phyloP scores from a whole-genome alignment of 1,284 basidiomycete genomes.

The Ceratobasidium sp. region DNA sequence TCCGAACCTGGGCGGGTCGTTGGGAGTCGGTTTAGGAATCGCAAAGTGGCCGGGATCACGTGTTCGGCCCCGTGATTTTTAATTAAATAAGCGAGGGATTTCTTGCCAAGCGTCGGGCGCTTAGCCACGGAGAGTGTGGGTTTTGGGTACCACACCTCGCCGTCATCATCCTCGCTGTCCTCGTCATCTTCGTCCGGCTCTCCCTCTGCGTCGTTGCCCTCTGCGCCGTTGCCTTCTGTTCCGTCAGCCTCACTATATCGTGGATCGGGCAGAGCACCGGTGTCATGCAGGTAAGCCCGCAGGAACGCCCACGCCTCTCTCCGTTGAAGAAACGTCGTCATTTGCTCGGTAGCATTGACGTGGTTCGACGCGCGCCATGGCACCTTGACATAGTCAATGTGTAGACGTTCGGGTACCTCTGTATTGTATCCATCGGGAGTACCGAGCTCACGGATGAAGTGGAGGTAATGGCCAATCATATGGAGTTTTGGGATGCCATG shows the following conservation, averaged over 20 bases:
- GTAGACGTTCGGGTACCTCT: not conserved
- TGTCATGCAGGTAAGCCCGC: not conserved
- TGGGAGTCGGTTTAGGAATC: not conserved
- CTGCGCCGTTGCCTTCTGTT: not conserved
- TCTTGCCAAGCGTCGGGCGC: not conserved
- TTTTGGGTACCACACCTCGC: not conserved
- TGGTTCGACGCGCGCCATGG: not conserved
- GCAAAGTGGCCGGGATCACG: not conserved
- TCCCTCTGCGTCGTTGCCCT: not conserved
- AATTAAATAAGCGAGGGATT: not conserved
- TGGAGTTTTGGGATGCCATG: conserved; percentile 43
- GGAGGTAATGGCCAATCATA: conserved; percentile 2
- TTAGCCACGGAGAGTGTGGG: not conserved
- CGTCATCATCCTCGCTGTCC: not conserved
- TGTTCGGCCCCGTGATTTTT: not conserved
- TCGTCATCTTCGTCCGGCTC: not conserved
- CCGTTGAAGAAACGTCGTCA: not conserved
- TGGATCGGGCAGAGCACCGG: not conserved
- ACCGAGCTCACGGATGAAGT: not conserved
- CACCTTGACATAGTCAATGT: conserved; percentile 7
- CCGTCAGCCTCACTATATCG: not conserved
- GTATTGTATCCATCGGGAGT: not conserved
- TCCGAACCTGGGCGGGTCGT: not conserved
- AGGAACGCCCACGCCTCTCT: not conserved
- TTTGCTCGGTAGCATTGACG: not conserved